Conservation (phyloP, 345 rosid species). For the Eucalyptus lansdowneana region DNA sequence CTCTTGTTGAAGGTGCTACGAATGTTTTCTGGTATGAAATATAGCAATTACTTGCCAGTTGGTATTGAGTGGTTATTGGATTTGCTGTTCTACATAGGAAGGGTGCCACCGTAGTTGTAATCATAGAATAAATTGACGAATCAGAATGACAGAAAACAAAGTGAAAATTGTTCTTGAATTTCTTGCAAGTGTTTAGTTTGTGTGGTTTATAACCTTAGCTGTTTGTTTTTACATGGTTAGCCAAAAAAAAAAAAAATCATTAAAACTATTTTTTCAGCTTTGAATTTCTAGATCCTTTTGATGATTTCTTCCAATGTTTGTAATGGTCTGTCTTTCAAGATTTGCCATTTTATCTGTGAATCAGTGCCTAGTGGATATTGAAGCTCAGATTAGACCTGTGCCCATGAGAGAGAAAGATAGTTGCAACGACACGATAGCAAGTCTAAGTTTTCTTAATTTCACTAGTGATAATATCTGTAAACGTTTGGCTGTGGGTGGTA, state of each 20-base stretch:
- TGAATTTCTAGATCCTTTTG: background rate
- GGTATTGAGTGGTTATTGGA: background rate
- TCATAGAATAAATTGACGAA: background rate
- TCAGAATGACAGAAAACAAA: background rate
- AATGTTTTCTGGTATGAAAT: conserved; percentile 87
- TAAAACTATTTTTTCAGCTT: background rate
- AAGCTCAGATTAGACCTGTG: background rate
- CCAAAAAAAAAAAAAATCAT: background rate
- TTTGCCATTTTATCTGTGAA: background rate
- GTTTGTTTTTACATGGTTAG: background rate
- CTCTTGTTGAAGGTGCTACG: conserved; percentile 96
- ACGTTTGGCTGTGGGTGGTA: background rate
- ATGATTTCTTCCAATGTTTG: background rate
- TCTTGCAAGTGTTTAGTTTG: background rate
- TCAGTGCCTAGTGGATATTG: background rate
- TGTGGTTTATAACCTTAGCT: background rate
- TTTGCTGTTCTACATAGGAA: background rate
- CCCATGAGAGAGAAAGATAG: background rate
- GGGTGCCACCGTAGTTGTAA: background rate
- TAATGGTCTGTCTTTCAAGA: background rate
- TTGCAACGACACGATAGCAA: background rate
- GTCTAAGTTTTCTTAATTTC: background rate
- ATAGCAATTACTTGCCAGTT: background rate
- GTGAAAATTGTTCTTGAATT: background rate
- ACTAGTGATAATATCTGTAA: background rate